Percentiles rank a stretch among this genome's conserved stretches.
Conservation (phyloP, 495 filamentous ascomycete species). For the Aspergillus kassunensis region DNA sequence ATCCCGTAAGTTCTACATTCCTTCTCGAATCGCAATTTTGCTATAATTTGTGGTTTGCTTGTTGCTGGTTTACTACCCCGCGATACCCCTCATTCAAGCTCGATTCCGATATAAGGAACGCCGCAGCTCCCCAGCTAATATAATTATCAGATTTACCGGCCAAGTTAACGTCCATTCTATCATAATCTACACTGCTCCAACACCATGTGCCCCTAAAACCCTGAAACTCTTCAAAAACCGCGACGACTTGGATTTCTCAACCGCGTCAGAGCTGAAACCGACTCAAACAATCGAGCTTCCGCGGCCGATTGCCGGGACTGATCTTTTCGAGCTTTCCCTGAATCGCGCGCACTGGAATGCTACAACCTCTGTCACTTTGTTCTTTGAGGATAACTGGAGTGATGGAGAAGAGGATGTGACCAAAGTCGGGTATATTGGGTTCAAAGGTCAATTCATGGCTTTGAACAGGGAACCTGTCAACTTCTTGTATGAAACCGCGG, state of each 20-base stretch:
- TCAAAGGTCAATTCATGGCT: conserved; percentile 89
- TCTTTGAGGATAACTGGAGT: conserved; percentile 67
- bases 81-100: conserved; percentile 1
- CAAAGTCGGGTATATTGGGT: conserved; percentile 76
- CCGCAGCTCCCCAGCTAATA: background rate
- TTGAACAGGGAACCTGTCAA: conserved; percentile 77
- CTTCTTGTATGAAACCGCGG: conserved; percentile 88
- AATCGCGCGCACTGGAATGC: conserved; percentile 86
- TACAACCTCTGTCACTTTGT: conserved; percentile 70
- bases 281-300: conserved; percentile 77
- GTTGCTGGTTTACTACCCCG: conserved; percentile 15
- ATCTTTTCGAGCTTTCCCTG: conserved; percentile 80
- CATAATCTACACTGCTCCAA: conserved; percentile 71
- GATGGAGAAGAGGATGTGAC: conserved; percentile 72
- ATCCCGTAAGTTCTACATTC: conserved; percentile 65
- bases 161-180: conserved; percentile 89
- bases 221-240: conserved; percentile 82
- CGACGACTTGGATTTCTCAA: conserved; percentile 77
- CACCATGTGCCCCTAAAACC: conserved; percentile 69
- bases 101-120: conserved; percentile 1
- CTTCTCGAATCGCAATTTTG: background rate
- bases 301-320: conserved; percentile 57
- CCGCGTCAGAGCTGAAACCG: conserved; percentile 61
- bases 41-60: background rate
- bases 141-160: conserved; percentile 72